phyloP scores from a whole-genome alignment of 345 rosid species.

The Lumnitzera littorea region DNA sequence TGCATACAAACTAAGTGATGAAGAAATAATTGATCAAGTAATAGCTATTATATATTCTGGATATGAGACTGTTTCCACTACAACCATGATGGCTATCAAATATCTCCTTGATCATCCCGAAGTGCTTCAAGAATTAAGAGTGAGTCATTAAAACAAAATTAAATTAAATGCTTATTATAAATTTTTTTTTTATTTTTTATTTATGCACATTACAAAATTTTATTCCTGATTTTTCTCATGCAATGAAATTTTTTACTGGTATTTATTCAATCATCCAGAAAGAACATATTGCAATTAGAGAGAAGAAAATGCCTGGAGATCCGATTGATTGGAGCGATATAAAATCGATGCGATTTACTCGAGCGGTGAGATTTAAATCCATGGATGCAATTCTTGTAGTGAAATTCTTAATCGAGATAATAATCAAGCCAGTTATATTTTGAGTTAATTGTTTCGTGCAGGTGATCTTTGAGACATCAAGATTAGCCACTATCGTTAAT shows the following conservation, averaged over 20 bases:
- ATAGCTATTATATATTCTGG: slow-evolving; percentile 71
- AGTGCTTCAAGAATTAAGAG: slow-evolving; percentile 62
- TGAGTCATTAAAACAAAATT: slow-evolving; percentile 15
- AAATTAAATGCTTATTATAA: too few species aligned
- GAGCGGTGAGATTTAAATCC: slow-evolving; percentile 52
- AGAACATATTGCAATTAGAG: slow-evolving; percentile 68
- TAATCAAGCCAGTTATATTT: background rate
- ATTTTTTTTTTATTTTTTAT: too few species aligned
- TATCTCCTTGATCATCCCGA: slow-evolving; percentile 65
- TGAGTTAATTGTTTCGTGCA: slow-evolving; percentile 10
- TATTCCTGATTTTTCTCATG: too few species aligned
- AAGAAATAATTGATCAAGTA: slow-evolving; percentile 63
- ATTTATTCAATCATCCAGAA: slow-evolving; percentile 26
- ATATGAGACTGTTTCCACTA: slow-evolving; percentile 75
- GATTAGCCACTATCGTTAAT: slow-evolving; percentile 72
- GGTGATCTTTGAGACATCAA: slow-evolving; percentile 75
- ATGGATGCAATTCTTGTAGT: background rate
- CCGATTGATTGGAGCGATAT: slow-evolving; percentile 60
- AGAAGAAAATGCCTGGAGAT: slow-evolving; percentile 50
- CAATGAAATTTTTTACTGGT: background rate
- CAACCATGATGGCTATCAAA: slow-evolving; percentile 78
- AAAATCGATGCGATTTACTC: slow-evolving; percentile 75
- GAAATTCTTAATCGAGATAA: background rate
- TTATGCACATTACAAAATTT: too few species aligned
- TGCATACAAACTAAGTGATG: slow-evolving; percentile 41